Evolutionary conservation across 305 asterid species (phyloP).

Genomic region (Solanum chacoense): DNA sequence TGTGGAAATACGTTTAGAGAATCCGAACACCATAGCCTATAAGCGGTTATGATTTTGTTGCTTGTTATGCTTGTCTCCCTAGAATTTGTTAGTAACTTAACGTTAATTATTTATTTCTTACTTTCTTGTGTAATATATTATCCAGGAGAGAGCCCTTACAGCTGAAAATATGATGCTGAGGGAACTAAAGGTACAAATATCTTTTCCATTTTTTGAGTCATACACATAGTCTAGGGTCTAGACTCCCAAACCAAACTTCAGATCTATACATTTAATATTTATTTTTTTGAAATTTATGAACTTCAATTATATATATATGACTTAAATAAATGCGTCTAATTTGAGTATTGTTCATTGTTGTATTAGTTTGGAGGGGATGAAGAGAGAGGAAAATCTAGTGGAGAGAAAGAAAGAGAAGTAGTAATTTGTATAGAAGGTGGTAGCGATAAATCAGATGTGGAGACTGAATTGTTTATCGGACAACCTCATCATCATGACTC

Average conservation of each 20-base stretch:
- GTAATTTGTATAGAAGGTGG: conserved; percentile 26
- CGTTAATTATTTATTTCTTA: not conserved
- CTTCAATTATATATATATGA: not conserved
- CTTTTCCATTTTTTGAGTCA: no score
- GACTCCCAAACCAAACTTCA: not conserved
- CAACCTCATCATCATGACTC: conserved; percentile 36
- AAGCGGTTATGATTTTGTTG: not conserved
- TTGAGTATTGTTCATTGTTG: not conserved
- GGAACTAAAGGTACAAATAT: conserved; percentile 61
- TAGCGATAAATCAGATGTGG: conserved; percentile 63
- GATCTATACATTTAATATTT: not conserved
- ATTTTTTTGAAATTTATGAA: not conserved
- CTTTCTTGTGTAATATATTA: not conserved
- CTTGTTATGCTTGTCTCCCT: not conserved
- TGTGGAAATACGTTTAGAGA: not conserved
- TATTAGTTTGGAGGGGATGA: conserved; percentile 25
- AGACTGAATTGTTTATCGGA: conserved; percentile 81
- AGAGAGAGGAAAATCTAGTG: conserved; percentile 17
- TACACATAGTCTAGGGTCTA: not conserved
- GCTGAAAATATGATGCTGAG: conserved; percentile 58
- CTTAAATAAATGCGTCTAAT: not conserved
- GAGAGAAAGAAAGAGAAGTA: conserved; percentile 16
- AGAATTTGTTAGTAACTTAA: not conserved
- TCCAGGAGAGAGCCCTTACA: conserved; percentile 58
- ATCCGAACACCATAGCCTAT: not conserved